phyloP scores from a whole-genome alignment of 352 stramenopile genomes.

The Phytophthora ohioensis region DNA sequence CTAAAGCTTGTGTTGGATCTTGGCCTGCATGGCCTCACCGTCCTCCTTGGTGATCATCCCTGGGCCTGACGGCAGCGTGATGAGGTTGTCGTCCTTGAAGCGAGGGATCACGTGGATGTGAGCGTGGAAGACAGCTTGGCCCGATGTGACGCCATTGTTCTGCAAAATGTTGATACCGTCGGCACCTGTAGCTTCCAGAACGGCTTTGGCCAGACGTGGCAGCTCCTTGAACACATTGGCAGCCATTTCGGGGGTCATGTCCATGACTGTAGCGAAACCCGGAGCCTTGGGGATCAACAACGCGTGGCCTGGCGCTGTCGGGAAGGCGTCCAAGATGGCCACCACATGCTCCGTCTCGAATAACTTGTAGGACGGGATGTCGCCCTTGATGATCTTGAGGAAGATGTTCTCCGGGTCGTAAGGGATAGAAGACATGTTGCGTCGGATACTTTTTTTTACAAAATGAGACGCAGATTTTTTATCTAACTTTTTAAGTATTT shows the following conservation, averaged over 20 bases:
- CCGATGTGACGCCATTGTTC: slow-evolving; percentile 77
- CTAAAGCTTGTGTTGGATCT: slow-evolving; percentile 85
- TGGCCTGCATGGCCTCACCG: slow-evolving; percentile 60
- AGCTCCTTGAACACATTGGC: slow-evolving; percentile 80
- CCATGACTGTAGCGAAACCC: slow-evolving; percentile 71
- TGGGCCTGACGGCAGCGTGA: slow-evolving; percentile 60
- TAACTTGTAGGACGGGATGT: slow-evolving; percentile 83
- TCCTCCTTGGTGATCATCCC: slow-evolving; percentile 76
- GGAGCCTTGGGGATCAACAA: slow-evolving; percentile 78
- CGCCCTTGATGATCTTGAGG: slow-evolving; percentile 82
- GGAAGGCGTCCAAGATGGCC: slow-evolving; percentile 86
- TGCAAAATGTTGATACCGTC: slow-evolving; percentile 85
- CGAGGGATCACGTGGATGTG: slow-evolving; percentile 87
- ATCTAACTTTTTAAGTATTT: neutral
- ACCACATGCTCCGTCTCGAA: slow-evolving; percentile 90
- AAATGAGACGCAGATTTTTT: neutral
- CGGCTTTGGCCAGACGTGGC: slow-evolving; percentile 75
- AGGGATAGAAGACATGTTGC: slow-evolving; percentile 45
- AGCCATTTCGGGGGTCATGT: slow-evolving; percentile 77
- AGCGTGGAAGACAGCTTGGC: slow-evolving; percentile 81
- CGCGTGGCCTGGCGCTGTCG: slow-evolving; percentile 66
- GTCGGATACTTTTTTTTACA: neutral
- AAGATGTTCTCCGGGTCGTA: slow-evolving; percentile 87
- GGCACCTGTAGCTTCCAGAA: slow-evolving; percentile 73
- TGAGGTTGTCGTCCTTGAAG: slow-evolving; percentile 65